Evolutionary conservation across 2,329 filamentous ascomycete species (phyloP).

Genomic region (Botrytis medusae): DNA sequence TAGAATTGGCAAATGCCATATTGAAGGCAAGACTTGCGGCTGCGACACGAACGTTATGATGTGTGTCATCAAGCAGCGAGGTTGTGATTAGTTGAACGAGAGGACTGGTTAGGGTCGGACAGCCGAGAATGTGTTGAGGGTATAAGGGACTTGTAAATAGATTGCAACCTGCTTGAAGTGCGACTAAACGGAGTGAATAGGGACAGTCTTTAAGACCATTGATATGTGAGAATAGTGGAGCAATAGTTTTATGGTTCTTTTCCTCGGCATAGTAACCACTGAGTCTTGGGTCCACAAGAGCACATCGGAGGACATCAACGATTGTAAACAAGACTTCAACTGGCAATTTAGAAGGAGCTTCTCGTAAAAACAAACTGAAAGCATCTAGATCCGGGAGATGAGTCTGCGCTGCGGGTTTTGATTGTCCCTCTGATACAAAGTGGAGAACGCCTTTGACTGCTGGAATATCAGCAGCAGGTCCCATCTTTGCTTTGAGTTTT

Average conservation of each 20-base stretch:
- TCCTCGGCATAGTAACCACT: constrained; percentile 84
- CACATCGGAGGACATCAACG: constrained; percentile 80
- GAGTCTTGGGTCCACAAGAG: constrained; percentile 74
- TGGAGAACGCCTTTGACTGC: constrained; percentile 63
- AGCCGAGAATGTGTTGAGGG: constrained; percentile 58
- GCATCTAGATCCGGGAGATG: constrained; percentile 68
- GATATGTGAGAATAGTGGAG: constrained; percentile 60
- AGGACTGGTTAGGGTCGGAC: constrained; percentile 52
- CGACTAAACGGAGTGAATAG: constrained; percentile 80
- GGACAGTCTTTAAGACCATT: constrained; percentile 60
- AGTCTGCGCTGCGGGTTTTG: constrained; percentile 60
- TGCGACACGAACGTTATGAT: constrained; percentile 74
- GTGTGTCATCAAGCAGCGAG: constrained; percentile 74
- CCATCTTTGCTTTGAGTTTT: constrained; percentile 80
- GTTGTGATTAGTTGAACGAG: constrained; percentile 71
- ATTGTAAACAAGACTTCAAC: constrained; percentile 71
- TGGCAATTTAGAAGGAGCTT: constrained; percentile 56
- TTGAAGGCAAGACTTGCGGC: constrained; percentile 85
- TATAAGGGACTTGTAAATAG: constrained; percentile 77
- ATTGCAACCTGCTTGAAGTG: constrained; percentile 81
- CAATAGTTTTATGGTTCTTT: constrained; percentile 59
- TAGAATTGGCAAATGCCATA: constrained; percentile 68
- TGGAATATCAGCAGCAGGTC: constrained; percentile 55
- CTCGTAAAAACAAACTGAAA: constrained; percentile 62
- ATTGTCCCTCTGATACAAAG: constrained; percentile 67